phyloP scores from a whole-genome alignment of 495 filamentous ascomycete species.

The Aspergillus nanangensis region DNA sequence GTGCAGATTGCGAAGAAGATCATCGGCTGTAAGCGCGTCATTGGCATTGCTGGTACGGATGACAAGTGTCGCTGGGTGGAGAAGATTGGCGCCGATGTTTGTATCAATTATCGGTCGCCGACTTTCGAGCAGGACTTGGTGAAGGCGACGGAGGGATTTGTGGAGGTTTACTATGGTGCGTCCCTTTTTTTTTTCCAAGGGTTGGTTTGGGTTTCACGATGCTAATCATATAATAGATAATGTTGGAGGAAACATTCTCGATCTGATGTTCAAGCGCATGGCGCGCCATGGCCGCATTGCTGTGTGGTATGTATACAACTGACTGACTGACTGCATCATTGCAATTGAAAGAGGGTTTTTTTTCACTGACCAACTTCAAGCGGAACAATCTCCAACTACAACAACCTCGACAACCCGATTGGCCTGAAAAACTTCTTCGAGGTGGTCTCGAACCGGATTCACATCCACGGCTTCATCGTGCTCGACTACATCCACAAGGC shows the following conservation, averaged over 20 bases:
- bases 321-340: not conserved
- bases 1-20: conserved; percentile 53
- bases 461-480: conserved; percentile 61
- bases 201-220: too few relatives aligned
- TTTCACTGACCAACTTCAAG: too few relatives aligned
- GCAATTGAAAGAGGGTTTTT: not conserved
- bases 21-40: conserved; percentile 43
- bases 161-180: conserved; percentile 57
- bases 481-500: conserved; percentile 45
- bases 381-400: conserved; percentile 51
- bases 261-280: conserved; percentile 53
- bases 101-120: conserved; percentile 61
- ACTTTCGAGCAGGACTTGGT: conserved; percentile 53
- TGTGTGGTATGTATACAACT: conserved; percentile 38
- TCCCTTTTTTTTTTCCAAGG: not conserved
- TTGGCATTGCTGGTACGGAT: conserved; percentile 62
- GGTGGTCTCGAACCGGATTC: conserved; percentile 44
- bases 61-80: conserved; percentile 62
- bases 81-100: conserved; percentile 59
- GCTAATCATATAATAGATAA: conserved; percentile 41
- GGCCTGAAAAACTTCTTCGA: conserved; percentile 48
- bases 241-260: conserved; percentile 64
- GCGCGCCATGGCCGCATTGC: conserved; percentile 54
- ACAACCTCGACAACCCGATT: conserved; percentile 21
- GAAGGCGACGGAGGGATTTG: conserved; percentile 55